Evolutionary conservation across 2,329 filamentous ascomycete species (phyloP).

Genomic region (Zasmidium citrigriseum): DNA sequence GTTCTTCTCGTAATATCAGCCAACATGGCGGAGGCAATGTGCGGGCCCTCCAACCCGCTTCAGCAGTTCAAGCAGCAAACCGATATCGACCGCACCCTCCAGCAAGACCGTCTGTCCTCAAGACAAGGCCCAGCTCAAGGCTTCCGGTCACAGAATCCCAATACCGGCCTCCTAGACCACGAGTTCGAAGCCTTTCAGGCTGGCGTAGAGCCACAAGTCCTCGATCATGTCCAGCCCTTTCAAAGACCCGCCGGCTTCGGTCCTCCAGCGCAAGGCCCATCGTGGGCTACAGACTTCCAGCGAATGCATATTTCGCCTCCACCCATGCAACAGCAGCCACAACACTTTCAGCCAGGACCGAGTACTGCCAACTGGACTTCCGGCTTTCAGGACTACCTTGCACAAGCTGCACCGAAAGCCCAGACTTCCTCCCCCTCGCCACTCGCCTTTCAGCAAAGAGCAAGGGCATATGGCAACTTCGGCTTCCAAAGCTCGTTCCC

Average conservation of each 20-base stretch:
- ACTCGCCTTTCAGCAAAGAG: conserved; percentile 33
- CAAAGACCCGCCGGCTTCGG: conserved; percentile 34
- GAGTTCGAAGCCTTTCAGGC: conserved; percentile 72
- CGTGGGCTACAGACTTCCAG: conserved; percentile 55
- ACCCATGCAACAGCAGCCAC: conserved; percentile 49
- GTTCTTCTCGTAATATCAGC: background rate
- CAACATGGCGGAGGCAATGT: conserved; percentile 67
- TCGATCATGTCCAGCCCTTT: conserved; percentile 40
- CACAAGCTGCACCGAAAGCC: conserved; percentile 35
- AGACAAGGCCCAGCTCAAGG: conserved; percentile 53
- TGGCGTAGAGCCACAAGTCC: conserved; percentile 44
- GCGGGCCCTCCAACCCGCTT: conserved; percentile 73
- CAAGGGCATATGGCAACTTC: conserved; percentile 28
- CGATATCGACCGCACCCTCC: conserved; percentile 67
- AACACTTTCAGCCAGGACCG: conserved; percentile 43
- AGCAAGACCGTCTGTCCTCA: conserved; percentile 68
- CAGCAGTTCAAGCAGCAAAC: conserved; percentile 73
- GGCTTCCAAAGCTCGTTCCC: conserved; percentile 32
- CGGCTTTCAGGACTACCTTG: conserved; percentile 55
- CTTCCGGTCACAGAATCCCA: conserved; percentile 61
- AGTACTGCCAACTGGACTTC: conserved; percentile 54
- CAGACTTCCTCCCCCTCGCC: conserved; percentile 30
- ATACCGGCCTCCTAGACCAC: conserved; percentile 59
- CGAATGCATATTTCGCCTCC: conserved; percentile 44
- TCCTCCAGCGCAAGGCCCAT: conserved; percentile 34